Base-by-base conservation (phyloP, 345 rosid genomes). In the Rhodomyrtus tomentosa region DNA sequence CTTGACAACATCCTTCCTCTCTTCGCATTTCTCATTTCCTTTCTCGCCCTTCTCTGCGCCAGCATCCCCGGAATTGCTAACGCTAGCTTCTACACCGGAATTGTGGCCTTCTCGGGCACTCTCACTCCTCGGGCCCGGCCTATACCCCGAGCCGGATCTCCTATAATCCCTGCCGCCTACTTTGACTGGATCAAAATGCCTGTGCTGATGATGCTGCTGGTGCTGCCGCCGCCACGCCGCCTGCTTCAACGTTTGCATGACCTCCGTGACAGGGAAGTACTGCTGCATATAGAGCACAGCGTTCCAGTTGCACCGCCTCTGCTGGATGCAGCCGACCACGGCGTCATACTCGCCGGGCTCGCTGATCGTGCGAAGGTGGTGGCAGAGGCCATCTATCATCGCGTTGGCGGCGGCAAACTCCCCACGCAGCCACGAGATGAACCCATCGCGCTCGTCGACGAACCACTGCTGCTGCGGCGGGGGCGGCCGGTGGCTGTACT, bases 401-500 rank as follows among this genome's bases (percentile, higher is more conserved):
- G 98, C 96, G 82, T 97, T 97, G 81, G 99, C 96, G 2, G 99
- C 98, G 2, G 99, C 99, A 13, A 97, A 96, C 87, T 97, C 99
- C 73, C 95, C 91, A 18, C 96, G 92, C 81, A 97, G 83, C 99
- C 99, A 97, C 22, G 92, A 90, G 83, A 96, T 94, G 55, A 96
- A 95, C 81, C 89, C 92, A 50, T 97, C 99, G 20, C 98, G 88
- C 90, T 92, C 98, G 73, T 94, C 98, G 0, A 89, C 91, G 83
- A 92, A 90, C 95, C 96, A 94, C 83, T 87, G 90, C 73, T 32
- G 85, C 36, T 40, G 86, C 80, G 72, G 54, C 73, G 55, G 22
- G 15, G 84, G 76, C 68, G 81, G 84, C 86, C 87, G 93, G 80
- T 87, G 89, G 87, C 86, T 86, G 89, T 87, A 45, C 56, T 36